Evolutionary conservation across 1,139 yeast species (phyloP), one percentile per base, ranked within the genome.

Genomic region (Saccharomyces hybrid): DNA sequence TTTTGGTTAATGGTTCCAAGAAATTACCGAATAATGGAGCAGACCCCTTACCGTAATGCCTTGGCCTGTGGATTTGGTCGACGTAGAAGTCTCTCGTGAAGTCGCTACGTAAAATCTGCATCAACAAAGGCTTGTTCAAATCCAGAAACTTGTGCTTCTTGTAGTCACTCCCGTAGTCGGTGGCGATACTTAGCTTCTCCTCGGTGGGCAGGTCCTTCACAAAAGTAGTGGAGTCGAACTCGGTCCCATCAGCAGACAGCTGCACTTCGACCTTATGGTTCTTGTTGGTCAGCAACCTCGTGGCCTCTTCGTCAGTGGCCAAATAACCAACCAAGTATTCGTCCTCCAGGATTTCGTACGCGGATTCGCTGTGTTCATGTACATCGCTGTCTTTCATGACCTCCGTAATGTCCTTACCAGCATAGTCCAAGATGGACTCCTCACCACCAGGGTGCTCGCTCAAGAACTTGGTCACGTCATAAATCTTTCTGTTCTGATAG

Each of bases 61-160:
- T 84, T 54, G 99, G 99, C 71, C 97, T 83, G 72, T 93, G 99
- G 49, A 93, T 95, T 73, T 93, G 98, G 69, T 90, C 96, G 67
- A 93, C 78, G 71, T 93, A 93, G 67, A 93, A 93, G 51, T 88
- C 95, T 70, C 88, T 91, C 49, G 86, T 67, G 75, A 89, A 93
- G 49, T 80, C 78, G 47, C 90, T 83, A 58, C 79, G 77, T 58
- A 88, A 73, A 52, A 93, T 88, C 74, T 93, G 99, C 72, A 80
- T 69, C 54, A 93, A 74, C 64, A 93, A 76, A 1, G 99, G 96
- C 70, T 82, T 83, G 65, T 78, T 82, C 67, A 93, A 80, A 69
- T 93, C 98, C 65, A 93, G 77, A 70, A 93, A 93, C 70, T 87
- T 79, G 77, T 93, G 95, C 64, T 83, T 85, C 62, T 79, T 76